phyloP scores from a whole-genome alignment of 2,329 filamentous ascomycete species.

The Cordyceps cateniannulata region DNA sequence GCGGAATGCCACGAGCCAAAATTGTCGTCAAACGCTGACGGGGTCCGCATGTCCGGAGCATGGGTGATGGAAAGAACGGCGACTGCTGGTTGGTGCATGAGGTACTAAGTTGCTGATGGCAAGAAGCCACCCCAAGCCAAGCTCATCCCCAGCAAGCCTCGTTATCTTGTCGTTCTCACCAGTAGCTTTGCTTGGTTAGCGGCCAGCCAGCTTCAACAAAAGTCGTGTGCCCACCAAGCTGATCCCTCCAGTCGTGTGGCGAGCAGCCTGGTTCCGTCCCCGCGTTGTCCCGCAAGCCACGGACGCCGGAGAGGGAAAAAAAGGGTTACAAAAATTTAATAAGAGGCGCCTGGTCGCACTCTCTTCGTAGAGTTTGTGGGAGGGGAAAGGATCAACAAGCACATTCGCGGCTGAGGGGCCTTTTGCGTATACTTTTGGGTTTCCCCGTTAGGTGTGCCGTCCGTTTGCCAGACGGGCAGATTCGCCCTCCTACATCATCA shows the following conservation, averaged over 20 bases:
- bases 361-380: background rate
- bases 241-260: background rate
- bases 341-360: background rate
- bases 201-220: background rate
- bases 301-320: background rate
- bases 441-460: background rate
- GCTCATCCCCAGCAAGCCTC: background rate
- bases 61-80: background rate
- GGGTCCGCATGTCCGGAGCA: background rate
- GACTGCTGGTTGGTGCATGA: background rate
- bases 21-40: background rate
- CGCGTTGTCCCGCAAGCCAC: conserved; percentile 6
- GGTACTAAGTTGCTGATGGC: background rate
- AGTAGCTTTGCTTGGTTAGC: background rate
- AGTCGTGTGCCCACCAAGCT: conserved; percentile 3
- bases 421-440: background rate
- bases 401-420: background rate
- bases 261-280: background rate
- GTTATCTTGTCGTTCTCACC: background rate
- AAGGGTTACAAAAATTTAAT: background rate
- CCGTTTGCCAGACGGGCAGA: background rate
- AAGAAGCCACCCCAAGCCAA: background rate
- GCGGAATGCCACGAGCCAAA: background rate
- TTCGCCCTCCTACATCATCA: background rate
- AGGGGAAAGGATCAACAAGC: background rate